Percentiles rank a stretch among this genome's conserved stretches.
Evolutionary conservation across 768 basidiomycete species (phyloP).

Genomic region (Leccinum pellstonianum): DNA sequence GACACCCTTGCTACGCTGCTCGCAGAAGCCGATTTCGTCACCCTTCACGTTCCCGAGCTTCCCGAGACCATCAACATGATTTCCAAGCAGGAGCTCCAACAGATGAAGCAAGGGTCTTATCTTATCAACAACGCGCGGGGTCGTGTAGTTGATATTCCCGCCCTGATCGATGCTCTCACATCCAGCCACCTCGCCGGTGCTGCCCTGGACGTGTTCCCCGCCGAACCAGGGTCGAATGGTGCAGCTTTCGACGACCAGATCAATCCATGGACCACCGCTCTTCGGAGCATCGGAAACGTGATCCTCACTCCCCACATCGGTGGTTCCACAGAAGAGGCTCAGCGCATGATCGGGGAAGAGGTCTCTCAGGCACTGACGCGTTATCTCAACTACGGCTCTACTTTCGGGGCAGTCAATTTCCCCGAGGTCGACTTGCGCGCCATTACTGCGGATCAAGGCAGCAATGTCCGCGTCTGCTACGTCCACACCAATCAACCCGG

Average conservation of each 20-base stretch:
- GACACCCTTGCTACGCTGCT: constrained; percentile 77
- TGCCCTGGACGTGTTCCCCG: constrained; percentile 92
- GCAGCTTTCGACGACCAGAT: constrained; percentile 85
- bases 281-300: constrained; percentile 80
- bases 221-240: constrained; percentile 91
- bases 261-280: constrained; percentile 77
- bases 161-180: constrained; percentile 75
- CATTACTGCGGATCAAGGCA: constrained; percentile 79
- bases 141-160: constrained; percentile 91
- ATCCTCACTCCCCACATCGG: constrained; percentile 99
- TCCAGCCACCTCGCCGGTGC: constrained; percentile 85
- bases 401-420: constrained; percentile 95
- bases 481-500: constrained; percentile 95
- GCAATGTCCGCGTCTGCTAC: constrained; percentile 87
- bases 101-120: constrained; percentile 95
- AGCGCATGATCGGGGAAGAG: constrained; percentile 95
- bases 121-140: constrained; percentile 98
- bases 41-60: constrained; percentile 94
- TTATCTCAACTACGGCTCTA: constrained; percentile 91
- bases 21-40: constrained; percentile 83
- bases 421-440: constrained; percentile 96
- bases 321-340: constrained; percentile 98
- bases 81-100: constrained; percentile 64
- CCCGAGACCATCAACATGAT: constrained; percentile 97
- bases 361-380: constrained; percentile 81